Evolutionary conservation across 345 rosid genomes (phyloP).

Genomic region (Hibiscus trionum): DNA sequence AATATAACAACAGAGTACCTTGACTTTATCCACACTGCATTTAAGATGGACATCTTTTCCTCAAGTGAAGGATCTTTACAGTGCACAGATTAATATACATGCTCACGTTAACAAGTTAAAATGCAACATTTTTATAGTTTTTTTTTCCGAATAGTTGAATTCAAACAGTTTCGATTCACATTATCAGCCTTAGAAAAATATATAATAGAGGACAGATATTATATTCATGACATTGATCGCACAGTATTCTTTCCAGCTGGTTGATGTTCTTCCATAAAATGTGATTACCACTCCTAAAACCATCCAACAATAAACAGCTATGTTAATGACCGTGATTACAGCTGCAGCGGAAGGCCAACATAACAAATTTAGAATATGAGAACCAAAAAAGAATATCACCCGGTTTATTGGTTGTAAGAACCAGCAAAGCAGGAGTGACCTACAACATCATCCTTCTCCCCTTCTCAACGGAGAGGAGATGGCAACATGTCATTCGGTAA

Average conservation of each 20-base stretch:
- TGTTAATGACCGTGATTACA: background rate
- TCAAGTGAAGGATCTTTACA: background rate
- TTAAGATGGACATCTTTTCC: background rate
- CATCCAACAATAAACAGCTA: background rate
- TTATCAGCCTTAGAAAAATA: background rate
- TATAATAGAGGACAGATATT: background rate
- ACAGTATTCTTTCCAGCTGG: background rate
- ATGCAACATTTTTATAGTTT: background rate
- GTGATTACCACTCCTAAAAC: background rate
- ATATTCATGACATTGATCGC: background rate
- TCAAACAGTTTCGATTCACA: background rate
- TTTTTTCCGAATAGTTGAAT: background rate
- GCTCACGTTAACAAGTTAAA: background rate
- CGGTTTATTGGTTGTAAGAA: background rate
- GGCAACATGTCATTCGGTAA: background rate
- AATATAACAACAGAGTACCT: conserved; percentile 13
- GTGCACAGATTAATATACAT: conserved; percentile 9
- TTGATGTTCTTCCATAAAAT: background rate
- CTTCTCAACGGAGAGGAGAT: background rate
- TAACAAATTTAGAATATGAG: background rate
- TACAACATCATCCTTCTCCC: background rate
- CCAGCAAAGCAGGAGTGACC: background rate
- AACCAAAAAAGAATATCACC: background rate
- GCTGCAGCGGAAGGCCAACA: background rate
- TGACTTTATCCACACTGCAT: conserved; percentile 1